Evolutionary conservation across 2,329 filamentous ascomycete genomes (phyloP).

Genomic region (Coniosporium uncinatum): DNA sequence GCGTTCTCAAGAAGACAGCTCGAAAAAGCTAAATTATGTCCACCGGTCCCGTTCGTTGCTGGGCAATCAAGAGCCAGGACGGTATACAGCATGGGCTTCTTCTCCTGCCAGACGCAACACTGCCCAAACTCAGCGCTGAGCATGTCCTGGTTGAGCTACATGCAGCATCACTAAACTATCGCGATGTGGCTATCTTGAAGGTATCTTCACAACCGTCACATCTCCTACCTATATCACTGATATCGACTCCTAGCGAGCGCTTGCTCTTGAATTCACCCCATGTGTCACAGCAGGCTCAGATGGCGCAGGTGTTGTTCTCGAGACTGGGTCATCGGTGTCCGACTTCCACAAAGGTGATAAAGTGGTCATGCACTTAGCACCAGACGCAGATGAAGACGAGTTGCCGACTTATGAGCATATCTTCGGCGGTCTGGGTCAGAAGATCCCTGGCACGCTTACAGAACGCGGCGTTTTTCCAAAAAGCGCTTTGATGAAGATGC

Average conservation of each 20-base stretch:
- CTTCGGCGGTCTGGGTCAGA: slow-evolving; percentile 59
- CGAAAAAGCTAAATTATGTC: no score
- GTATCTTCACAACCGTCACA: slow-evolving; percentile 8
- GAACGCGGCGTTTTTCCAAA: slow-evolving; percentile 64
- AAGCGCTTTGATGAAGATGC: slow-evolving; percentile 58
- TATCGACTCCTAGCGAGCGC: slow-evolving; percentile 22
- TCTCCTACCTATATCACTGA: neutral
- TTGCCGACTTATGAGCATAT: slow-evolving; percentile 30
- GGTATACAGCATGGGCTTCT: no score
- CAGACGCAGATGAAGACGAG: slow-evolving; percentile 26
- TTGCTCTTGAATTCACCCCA: slow-evolving; percentile 34
- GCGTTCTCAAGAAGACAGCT: no score
- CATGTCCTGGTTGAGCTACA: neutral
- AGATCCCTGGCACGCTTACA: slow-evolving; percentile 61
- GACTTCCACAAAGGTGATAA: slow-evolving; percentile 52
- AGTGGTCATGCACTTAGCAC: slow-evolving; percentile 47
- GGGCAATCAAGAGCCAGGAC: no score
- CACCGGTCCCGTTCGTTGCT: no score
- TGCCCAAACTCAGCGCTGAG: neutral
- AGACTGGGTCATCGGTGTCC: slow-evolving; percentile 48
- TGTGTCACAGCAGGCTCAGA: slow-evolving; percentile 41
- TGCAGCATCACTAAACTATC: slow-evolving; percentile 39
- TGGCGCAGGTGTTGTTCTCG: slow-evolving; percentile 44
- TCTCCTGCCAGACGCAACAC: no score
- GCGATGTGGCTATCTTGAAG: slow-evolving; percentile 40